Percentiles rank a stretch among this genome's conserved stretches.
phyloP scores from a whole-genome alignment of 305 asterid species.

The Striga hermonthica region DNA sequence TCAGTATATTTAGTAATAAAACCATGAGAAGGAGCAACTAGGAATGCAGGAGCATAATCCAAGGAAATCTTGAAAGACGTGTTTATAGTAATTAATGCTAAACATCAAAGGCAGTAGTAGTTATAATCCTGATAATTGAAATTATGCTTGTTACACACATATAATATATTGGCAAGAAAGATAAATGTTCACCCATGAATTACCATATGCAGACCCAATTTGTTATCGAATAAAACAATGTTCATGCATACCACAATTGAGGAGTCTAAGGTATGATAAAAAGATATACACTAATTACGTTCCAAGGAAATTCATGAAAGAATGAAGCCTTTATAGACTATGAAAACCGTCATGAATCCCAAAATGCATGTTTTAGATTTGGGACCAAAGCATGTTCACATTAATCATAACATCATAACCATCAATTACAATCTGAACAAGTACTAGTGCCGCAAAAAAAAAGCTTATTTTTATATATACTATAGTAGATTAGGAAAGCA shows the following conservation, averaged over 20 bases:
- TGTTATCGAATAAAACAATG: not conserved
- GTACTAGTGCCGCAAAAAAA: too few relatives aligned
- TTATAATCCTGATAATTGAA: not conserved
- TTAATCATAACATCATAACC: too few relatives aligned
- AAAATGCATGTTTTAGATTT: too few relatives aligned
- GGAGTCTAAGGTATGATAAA: not conserved
- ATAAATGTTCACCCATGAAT: not conserved
- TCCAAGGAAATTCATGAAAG: too few relatives aligned
- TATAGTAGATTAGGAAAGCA: too few relatives aligned
- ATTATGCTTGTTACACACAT: not conserved
- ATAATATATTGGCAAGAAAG: conserved; percentile 2
- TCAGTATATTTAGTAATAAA: not conserved
- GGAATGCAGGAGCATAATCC: not conserved
- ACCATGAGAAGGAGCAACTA: not conserved
- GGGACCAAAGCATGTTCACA: too few relatives aligned
- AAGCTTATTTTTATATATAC: too few relatives aligned
- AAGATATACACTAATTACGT: too few relatives aligned
- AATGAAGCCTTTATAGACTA: too few relatives aligned
- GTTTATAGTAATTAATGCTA: not conserved
- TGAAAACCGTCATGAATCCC: too few relatives aligned
- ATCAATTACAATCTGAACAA: too few relatives aligned
- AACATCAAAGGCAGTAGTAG: not conserved
- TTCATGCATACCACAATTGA: not conserved
- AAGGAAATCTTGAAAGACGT: not conserved
- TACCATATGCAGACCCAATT: conserved; percentile 4